Evolutionary conservation across 495 filamentous ascomycete species (phyloP).

Genomic region (Podospora australis): DNA sequence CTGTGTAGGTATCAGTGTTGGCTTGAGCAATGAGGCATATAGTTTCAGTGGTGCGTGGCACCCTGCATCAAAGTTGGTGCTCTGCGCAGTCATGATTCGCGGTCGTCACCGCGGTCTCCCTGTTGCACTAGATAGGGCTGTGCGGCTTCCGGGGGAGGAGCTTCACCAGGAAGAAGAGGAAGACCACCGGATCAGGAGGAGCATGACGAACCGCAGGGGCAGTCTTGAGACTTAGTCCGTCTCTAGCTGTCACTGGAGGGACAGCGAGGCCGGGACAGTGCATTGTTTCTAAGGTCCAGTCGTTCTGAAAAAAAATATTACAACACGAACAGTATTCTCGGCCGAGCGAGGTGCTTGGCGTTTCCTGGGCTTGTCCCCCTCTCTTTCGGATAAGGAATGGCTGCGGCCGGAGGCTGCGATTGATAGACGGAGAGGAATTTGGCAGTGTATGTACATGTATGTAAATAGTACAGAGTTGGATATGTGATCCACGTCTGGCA

Average conservation of each 20-base stretch:
- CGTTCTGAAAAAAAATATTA: no score
- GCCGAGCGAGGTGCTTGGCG: no score
- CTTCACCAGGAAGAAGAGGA: slow-evolving; percentile 42
- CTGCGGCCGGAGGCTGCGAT: no score
- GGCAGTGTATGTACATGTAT: no score
- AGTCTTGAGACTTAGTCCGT: slow-evolving; percentile 14
- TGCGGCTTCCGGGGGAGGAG: slow-evolving; percentile 60
- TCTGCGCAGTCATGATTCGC: slow-evolving; percentile 70
- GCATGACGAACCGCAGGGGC: slow-evolving; percentile 26
- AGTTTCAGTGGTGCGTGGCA: slow-evolving; percentile 71
- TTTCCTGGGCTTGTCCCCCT: no score
- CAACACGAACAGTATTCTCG: no score
- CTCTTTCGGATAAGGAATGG: no score
- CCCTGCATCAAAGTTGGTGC: slow-evolving; percentile 63
- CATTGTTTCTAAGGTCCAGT: neutral
- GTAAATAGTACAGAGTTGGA: no score
- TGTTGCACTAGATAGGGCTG: slow-evolving; percentile 72
- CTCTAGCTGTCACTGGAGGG: neutral
- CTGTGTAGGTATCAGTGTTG: slow-evolving; percentile 76
- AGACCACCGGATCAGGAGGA: slow-evolving; percentile 33
- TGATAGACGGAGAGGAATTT: no score
- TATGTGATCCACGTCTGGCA: no score
- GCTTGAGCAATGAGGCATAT: slow-evolving; percentile 59
- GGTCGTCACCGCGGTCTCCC: slow-evolving; percentile 76
- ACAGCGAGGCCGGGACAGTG: neutral